Base-by-base conservation (phyloP, 371 early-diverging fungal genomes). In the Mortierella sp. region DNA sequence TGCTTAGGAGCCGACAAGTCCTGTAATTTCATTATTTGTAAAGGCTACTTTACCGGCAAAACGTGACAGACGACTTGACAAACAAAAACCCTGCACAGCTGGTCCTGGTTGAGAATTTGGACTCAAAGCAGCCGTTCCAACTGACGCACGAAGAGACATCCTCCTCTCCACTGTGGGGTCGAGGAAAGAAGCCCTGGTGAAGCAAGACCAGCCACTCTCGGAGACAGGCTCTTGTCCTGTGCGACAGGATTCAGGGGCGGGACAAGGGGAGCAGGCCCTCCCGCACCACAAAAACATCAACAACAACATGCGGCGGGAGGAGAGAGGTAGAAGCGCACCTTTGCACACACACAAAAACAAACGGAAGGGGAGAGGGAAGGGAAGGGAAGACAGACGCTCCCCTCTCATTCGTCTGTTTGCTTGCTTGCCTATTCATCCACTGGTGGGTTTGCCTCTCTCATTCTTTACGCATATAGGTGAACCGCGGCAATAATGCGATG, bases 341-440 rank as follows among this genome's bases (percentile, higher is more conserved):
- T 16, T 34, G 28, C 19, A 61, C 57, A 73, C 59, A 73, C 13
- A 61, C 34, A 61, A 61, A 61, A 61, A 61, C 34, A 61, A 31
- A 50, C 3, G 31, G 31, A 16, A 11, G 31, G 28, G 14, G 50
- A 16, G 50, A 50, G 43, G 43, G 16, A 46, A 46, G 46, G 8
- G 8, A 37, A 31, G 37, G 19, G n/a, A 28, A 72, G 67, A 67
- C 67, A 40, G 43, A 67, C 11, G 67, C 67, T 67, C 61, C 34
- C 31, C 61, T 61, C 31, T 31, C 19, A 37, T 40, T 40, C 11
- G 24, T 37, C 9, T 24, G 21, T 67, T 10, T 37, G 21, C 21
- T 28, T 40, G 34, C 21, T 40, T 0, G 24, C 40, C 59, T 13
- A 10, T 61, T 14, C 5, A 40, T n/a, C 43, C 43, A 40, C 43